Evolutionary conservation across 805 yeast species (phyloP).

Genomic region (Trichomonascus vanleenenianus): DNA sequence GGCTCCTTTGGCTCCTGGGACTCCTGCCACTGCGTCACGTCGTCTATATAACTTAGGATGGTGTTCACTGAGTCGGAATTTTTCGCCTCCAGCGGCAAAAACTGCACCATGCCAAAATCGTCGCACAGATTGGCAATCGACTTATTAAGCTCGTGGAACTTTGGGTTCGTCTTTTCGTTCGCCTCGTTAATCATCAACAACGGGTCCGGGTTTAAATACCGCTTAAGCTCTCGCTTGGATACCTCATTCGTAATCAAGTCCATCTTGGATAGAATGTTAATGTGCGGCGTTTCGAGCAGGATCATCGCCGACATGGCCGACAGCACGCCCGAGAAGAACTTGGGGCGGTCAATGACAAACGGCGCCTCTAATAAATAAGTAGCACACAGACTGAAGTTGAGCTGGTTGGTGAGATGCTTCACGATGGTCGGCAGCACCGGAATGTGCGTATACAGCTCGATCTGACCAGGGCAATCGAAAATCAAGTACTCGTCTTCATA

Average conservation of each 20-base stretch:
- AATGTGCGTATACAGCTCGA: constrained; percentile 87
- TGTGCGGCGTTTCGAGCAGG: constrained; percentile 86
- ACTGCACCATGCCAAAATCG: constrained; percentile 98
- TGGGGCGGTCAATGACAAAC: constrained; percentile 80
- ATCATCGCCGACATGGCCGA: constrained; percentile 99
- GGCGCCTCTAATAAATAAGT: constrained; percentile 91
- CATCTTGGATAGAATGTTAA: constrained; percentile 78
- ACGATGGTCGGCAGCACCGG: constrained; percentile 89
- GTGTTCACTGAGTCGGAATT: constrained; percentile 69
- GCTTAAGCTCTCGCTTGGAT: constrained; percentile 67
- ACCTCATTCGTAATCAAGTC: constrained; percentile 79
- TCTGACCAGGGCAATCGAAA: constrained; percentile 96
- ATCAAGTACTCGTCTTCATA: constrained; percentile 89
- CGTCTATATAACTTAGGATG: constrained; percentile 87
- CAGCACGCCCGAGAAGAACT: constrained; percentile 90
- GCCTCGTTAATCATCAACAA: constrained; percentile 50
- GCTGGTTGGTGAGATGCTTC: constrained; percentile 67
- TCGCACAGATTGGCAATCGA: constrained; percentile 87
- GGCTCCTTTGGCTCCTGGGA: constrained; percentile 97
- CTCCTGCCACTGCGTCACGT: constrained; percentile 97
- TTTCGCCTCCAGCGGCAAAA: constrained; percentile 78
- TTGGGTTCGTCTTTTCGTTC: constrained; percentile 46
- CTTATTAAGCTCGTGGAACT: constrained; percentile 62
- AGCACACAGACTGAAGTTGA: constrained; percentile 87
- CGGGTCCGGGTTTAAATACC: constrained; percentile 89